Percentiles rank a stretch among this genome's conserved stretches.
Evolutionary conservation across 768 basidiomycete species (phyloP).

Genomic region (Rhodosporidiobolus sp.): DNA sequence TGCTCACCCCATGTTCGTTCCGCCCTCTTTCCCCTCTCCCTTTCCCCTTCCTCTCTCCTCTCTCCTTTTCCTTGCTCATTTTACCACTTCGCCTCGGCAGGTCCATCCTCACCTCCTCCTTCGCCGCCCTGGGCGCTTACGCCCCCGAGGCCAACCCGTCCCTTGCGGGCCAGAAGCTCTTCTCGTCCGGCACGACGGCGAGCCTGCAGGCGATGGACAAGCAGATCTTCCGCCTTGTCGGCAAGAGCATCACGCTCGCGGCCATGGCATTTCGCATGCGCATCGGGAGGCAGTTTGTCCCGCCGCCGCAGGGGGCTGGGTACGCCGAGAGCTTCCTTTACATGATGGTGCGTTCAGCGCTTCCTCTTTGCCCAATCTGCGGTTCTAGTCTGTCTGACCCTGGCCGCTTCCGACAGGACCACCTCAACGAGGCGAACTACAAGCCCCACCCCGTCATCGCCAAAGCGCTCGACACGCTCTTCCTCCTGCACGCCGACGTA

Average conservation of each 20-base stretch:
- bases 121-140: conserved; percentile 69
- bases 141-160: conserved; percentile 66
- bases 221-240: conserved; percentile 66
- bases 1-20: conserved; percentile 74
- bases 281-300: conserved; percentile 82
- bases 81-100: conserved; percentile 39
- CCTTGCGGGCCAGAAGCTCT: conserved; percentile 61
- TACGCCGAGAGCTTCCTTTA: conserved; percentile 66
- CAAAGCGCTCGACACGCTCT: conserved; percentile 81
- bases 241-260: conserved; percentile 82
- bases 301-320: conserved; percentile 63
- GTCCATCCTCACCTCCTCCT: conserved; percentile 77
- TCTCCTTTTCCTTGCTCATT: not conserved
- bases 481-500: conserved; percentile 57
- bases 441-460: conserved; percentile 77
- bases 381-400: not conserved
- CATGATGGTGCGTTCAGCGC: conserved; percentile 57
- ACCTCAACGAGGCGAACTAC: conserved; percentile 54
- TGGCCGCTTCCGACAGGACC: not conserved
- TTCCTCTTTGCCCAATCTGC: not conserved
- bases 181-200: conserved; percentile 33
- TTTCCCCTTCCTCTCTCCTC: not conserved
- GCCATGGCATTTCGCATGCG: conserved; percentile 94
- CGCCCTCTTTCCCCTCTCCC: not conserved
- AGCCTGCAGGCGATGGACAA: conserved; percentile 75